Conservation (phyloP, 495 filamentous ascomycete species). For the Bacidia rubella region DNA sequence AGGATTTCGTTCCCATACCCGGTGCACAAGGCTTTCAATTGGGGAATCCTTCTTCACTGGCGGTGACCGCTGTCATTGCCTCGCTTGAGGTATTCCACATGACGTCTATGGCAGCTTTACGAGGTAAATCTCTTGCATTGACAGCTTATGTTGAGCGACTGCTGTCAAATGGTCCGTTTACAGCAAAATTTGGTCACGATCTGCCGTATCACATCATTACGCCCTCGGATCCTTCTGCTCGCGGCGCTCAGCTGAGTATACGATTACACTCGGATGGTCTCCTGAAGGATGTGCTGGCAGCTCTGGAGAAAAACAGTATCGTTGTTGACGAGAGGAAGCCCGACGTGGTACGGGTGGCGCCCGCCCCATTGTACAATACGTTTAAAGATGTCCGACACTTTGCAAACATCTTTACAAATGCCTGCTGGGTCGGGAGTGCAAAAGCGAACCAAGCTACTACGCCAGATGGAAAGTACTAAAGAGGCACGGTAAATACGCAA, state of each 20-base stretch:
- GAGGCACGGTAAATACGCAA: no score
- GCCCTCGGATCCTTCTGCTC: slow-evolving; percentile 50
- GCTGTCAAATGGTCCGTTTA: slow-evolving; percentile 34
- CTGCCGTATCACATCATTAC: slow-evolving; percentile 66
- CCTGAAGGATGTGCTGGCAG: slow-evolving; percentile 53
- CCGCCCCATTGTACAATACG: slow-evolving; percentile 78
- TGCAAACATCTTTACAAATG: slow-evolving; percentile 45
- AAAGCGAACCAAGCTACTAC: background rate
- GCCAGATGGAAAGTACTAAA: background rate
- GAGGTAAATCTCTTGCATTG: slow-evolving; percentile 59
- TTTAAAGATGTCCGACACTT: slow-evolving; percentile 72
- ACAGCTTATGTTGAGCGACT: slow-evolving; percentile 72
- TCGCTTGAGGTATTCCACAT: slow-evolving; percentile 66
- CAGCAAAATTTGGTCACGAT: slow-evolving; percentile 24
- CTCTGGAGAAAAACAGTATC: slow-evolving; percentile 53
- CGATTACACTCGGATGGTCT: slow-evolving; percentile 46
- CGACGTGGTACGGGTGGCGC: slow-evolving; percentile 84
- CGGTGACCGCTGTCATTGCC: slow-evolving; percentile 53
- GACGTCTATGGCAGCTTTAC: slow-evolving; percentile 55
- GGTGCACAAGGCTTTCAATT: slow-evolving; percentile 52
- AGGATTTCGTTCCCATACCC: slow-evolving; percentile 55
- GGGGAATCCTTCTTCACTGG: slow-evolving; percentile 47
- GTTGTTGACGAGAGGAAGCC: slow-evolving; percentile 84
- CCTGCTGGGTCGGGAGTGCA: slow-evolving; percentile 25
- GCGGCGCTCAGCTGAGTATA: slow-evolving; percentile 82